Evolutionary conservation across 345 rosid species (phyloP).

Genomic region (Linum trigynum): DNA sequence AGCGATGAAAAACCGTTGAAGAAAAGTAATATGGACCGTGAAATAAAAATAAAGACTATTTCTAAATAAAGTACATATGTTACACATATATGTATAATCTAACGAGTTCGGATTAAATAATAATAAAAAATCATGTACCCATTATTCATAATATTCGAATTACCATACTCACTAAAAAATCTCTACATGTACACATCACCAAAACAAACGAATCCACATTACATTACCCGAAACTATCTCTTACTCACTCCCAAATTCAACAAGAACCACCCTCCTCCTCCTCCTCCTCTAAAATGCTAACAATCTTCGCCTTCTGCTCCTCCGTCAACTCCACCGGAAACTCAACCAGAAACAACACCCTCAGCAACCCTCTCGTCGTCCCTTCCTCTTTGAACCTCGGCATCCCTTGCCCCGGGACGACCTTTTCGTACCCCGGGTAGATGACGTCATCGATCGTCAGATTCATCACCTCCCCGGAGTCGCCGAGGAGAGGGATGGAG

Average conservation of each 20-base stretch:
- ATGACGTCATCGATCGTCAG: constrained; percentile 41
- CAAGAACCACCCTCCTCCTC: constrained; percentile 20
- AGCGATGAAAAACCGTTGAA: no score
- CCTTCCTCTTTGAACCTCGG: constrained; percentile 38
- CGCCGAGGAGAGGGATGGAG: constrained; percentile 2
- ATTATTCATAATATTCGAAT: no score
- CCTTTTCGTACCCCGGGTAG: constrained; percentile 42
- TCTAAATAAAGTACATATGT: no score
- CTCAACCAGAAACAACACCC: constrained; percentile 15
- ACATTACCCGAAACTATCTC: no score
- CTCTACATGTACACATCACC: not conserved
- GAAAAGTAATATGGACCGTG: no score
- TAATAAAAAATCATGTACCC: no score
- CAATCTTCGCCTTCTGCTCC: constrained; percentile 37
- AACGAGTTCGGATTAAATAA: no score
- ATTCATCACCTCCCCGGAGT: constrained; percentile 25
- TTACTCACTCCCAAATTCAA: constrained; percentile 8
- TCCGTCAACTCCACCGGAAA: constrained; percentile 43
- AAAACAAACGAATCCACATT: no score
- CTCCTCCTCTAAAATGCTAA: constrained; percentile 32
- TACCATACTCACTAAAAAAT: no score
- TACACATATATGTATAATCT: no score
- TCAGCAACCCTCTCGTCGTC: constrained; percentile 36
- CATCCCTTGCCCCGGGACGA: constrained; percentile 61
- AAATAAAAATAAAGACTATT: no score